phyloP scores from a whole-genome alignment of 164 flowering plant species.

The Sextonia rubra region DNA sequence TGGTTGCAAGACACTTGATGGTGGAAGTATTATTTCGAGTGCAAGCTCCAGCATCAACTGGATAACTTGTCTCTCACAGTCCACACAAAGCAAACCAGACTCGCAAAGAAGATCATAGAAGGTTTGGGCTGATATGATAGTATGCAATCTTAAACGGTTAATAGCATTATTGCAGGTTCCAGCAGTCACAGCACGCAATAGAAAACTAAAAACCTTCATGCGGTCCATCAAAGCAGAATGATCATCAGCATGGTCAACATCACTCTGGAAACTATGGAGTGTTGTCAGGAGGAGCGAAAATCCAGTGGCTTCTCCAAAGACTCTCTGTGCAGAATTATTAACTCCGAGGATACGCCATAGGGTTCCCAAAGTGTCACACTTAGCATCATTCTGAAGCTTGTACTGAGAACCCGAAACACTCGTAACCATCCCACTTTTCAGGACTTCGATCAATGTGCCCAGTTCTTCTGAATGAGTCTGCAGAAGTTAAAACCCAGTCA shows the following conservation, averaged over 20 bases:
- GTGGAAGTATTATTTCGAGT: conserved; percentile 86
- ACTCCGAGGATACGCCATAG: conserved; percentile 90
- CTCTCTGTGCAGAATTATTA: conserved; percentile 76
- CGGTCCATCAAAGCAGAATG: conserved; percentile 38
- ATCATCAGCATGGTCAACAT: conserved; percentile 37
- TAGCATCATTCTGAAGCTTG: conserved; percentile 76
- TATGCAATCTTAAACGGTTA: conserved; percentile 69
- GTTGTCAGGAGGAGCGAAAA: conserved; percentile 87
- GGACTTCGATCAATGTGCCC: conserved; percentile 76
- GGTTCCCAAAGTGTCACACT: conserved; percentile 86
- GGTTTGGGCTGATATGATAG: conserved; percentile 69
- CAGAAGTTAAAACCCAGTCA: conserved; percentile 19
- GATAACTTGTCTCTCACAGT: conserved; percentile 82
- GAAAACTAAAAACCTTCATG: conserved; percentile 64
- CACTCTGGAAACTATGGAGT: conserved; percentile 79
- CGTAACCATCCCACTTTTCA: conserved; percentile 96
- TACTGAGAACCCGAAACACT: conserved; percentile 83
- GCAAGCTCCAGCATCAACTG: conserved; percentile 93
- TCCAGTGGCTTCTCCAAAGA: conserved; percentile 98
- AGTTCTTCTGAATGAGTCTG: conserved; percentile 95
- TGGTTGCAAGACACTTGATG: conserved; percentile 41
- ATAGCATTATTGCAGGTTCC: conserved; percentile 75
- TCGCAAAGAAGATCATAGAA: conserved; percentile 87
- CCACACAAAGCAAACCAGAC: conserved; percentile 89
- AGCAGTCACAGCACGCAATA: conserved; percentile 82